Evolutionary conservation across 345 rosid species (phyloP), one percentile per base, ranked within the genome.

Genomic region (Eucalyptus erythrocorys): DNA sequence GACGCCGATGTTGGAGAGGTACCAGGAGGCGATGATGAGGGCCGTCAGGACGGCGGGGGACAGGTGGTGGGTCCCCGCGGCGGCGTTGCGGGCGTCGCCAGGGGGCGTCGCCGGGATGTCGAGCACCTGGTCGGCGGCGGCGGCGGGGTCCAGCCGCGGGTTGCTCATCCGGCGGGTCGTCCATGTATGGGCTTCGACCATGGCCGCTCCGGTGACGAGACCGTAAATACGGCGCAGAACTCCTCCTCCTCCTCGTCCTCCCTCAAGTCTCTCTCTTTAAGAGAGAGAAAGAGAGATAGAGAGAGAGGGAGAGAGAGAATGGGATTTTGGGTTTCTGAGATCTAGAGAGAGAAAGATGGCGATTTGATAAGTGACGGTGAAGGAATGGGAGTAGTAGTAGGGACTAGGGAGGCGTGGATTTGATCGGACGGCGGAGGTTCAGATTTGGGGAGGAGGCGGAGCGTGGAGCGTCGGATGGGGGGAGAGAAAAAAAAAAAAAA

Each of bases 171-270:
- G 92, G 93, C 99, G 92, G n/a, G 99, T 98, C 16, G 98, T 93
- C 99, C 99, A 98, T 96, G 99, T 92, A 91, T 98, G 99, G 32
- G 98, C 96, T 93, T 98, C 99, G 90, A 98, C 98, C 99, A 98
- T 97, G 48, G 88, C 80, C 82, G 82, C 82, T 76, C 27, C 27
- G 13, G 12, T 40, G 47, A 47, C 89, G 66, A 79, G 13, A 76
- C 37, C 50, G 64, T 26, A 87, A 64, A 40, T 51, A 11, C 48
- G 49, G 87, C 13, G 42, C 11, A 55, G 4, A 66, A 55, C 59
- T 45, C 71, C 48, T 22, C 85, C 81, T 27, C 13, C 48, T 47
- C 48, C 24, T 51, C 57, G 26, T 51, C 57, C 57, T 7, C 66
- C n/a, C 16, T 7, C 66, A 86, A 87, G 61, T 90, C 92, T 91